Evolutionary conservation across 169 alveolate species (phyloP), one percentile per base, ranked within the genome.

Genomic region (Hepatocystis sp.): DNA sequence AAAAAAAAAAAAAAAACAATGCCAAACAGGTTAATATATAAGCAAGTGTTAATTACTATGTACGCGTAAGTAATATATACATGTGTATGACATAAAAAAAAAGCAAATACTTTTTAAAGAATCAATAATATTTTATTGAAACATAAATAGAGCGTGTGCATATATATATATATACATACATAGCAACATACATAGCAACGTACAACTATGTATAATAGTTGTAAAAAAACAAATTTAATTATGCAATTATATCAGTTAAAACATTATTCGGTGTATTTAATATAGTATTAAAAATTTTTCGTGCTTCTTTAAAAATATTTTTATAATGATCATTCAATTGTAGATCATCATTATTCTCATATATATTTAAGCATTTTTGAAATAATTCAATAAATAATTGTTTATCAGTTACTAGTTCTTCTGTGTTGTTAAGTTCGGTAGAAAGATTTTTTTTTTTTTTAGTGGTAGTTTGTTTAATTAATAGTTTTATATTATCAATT

Each of bases 271-370:
- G n/a, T n/a, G n/a, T n/a, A 36, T 36, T 36, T 36, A 36, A 13
- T 53, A 81, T 47, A 32, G 46, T 64, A 51, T 47, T 25, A 47
- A 19, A 53, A 30, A 63, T 7, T 63, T 63, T 55, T 51, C 28
- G 64, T 19, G 67, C 49, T 2, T 81, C 89, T 8, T 63, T 64
- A 11, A 10, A 60, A 32, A 81, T 63, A 25, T 81, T 81, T 28
- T 61, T 61, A 40, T 81, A 81, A 23, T 17, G 34, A 63, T 81
- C 84, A 63, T 51, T 81, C 49, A 81, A 28, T 49, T 81, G 84
- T 10, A 81, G 15, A 25, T 47, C 19, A 3, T 32, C 13, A 11
- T 47, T n/a, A 21, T 47, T 81, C 47, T 61, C 63, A 3, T 61
- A 15, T 30, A 81, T 8, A 63, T 81, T 46, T 1, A 63, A 17